These are phyloP conservation scores for Chalciporus sp. DNA, from an alignment of 1,284 basidiomycete genomes.

Conservation along the genomic window DNA sequence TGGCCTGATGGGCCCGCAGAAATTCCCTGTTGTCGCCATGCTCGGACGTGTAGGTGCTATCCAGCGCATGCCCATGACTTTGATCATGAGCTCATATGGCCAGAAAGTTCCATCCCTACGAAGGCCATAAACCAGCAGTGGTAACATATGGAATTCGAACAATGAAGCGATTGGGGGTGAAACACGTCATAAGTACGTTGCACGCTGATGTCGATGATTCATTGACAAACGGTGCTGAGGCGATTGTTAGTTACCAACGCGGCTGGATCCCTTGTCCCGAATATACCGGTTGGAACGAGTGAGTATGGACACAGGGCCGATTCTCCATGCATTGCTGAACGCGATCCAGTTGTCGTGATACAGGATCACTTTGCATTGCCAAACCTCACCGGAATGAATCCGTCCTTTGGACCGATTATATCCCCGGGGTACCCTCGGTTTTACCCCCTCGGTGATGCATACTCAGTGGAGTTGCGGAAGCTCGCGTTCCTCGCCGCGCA, in stretches of 20 bases:
- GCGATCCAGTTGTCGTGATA: conserved; percentile 67
- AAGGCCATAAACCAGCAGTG: conserved; percentile 68
- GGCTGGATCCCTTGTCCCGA: conserved; percentile 74
- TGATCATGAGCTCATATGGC: conserved; percentile 3
- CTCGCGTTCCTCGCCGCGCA: conserved; percentile 71
- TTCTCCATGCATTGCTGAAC: conserved; percentile 15
- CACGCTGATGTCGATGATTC: neutral
- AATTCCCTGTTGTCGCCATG: conserved; percentile 80
- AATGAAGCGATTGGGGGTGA: conserved; percentile 74
- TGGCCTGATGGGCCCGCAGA: conserved; percentile 64
- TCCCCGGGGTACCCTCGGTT: conserved; percentile 66
- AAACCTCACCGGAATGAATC: conserved; percentile 76
- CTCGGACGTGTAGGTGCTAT: conserved; percentile 66
- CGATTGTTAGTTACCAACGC: conserved; percentile 76
- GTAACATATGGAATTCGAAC: conserved; percentile 79
- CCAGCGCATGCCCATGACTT: neutral
- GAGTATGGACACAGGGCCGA: conserved; percentile 28
- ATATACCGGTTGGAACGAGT: conserved; percentile 81
- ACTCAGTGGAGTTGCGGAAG: conserved; percentile 69
- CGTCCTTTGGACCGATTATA: conserved; percentile 69
- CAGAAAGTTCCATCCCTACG: conserved; percentile 75
- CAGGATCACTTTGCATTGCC: conserved; percentile 85
- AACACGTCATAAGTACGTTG: conserved; percentile 71
- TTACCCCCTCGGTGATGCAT: conserved; percentile 78
- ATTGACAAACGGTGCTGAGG: conserved; percentile 1